These are phyloP conservation scores for Chenopodium album DNA, from an alignment of 148 eudicot species.

Conservation along the genomic window DNA sequence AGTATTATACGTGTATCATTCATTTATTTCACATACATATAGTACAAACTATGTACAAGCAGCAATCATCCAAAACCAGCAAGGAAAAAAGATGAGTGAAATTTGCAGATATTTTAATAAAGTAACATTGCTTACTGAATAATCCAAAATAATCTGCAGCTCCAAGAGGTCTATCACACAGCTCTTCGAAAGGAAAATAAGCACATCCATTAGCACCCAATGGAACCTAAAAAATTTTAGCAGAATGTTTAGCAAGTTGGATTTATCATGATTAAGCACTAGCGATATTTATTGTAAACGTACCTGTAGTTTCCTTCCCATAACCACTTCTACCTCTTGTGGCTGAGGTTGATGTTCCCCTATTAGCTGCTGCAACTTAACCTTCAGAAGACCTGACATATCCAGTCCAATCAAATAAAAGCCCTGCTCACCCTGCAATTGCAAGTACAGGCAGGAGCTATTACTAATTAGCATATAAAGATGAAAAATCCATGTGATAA, in stretches of 20 bases:
- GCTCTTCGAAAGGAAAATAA: constrained; percentile 77
- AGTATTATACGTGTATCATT: neutral
- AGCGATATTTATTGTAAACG: neutral
- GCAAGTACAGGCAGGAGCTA: constrained; percentile 8
- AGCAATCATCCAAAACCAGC: neutral
- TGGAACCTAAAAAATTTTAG: constrained; percentile 47
- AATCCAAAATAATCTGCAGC: constrained; percentile 93
- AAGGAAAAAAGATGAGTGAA: neutral
- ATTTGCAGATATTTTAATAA: neutral
- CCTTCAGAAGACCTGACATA: constrained; percentile 52
- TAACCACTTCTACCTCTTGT: constrained; percentile 87
- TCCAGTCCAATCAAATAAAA: constrained; percentile 67
- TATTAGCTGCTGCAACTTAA: constrained; percentile 53
- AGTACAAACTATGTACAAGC: neutral
- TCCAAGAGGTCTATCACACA: constrained; percentile 91
- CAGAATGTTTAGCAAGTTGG: neutral
- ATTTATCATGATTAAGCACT: neutral
- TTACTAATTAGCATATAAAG: neutral
- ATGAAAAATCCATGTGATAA: neutral
- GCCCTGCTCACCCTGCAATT: constrained; percentile 68
- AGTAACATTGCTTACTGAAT: constrained; percentile 60
- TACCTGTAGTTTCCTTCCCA: constrained; percentile 90
- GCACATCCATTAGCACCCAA: constrained; percentile 88
- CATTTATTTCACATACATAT: neutral
- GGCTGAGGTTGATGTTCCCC: constrained; percentile 50